phyloP scores from a whole-genome alignment of 257 asterid species.

The Datura wrightii region DNA sequence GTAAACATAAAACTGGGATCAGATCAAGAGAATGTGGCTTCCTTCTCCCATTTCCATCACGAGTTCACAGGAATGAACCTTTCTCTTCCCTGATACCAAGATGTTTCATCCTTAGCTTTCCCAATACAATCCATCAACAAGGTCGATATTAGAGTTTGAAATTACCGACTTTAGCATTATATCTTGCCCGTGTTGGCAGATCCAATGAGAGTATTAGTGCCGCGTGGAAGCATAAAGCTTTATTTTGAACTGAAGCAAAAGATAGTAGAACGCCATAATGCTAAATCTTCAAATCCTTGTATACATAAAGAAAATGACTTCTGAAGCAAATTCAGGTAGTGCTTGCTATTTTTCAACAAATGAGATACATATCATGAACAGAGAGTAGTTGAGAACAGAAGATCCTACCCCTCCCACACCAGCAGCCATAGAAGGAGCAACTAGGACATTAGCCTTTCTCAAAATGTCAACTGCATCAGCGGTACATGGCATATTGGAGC shows the following conservation, averaged over 20 bases:
- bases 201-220: conserved; percentile 2
- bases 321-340: conserved; percentile 1
- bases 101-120: neutral
- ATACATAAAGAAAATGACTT: neutral
- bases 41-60: conserved; percentile 15
- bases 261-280: neutral
- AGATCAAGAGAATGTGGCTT: conserved; percentile 20
- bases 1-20: conserved; percentile 17
- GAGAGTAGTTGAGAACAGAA: conserved; percentile 24
- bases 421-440: conserved; percentile 96
- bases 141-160: neutral
- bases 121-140: conserved; percentile 14
- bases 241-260: conserved; percentile 18
- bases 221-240: neutral
- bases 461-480: conserved; percentile 92
- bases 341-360: conserved; percentile 15
- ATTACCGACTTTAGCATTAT: conserved; percentile 23
- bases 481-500: conserved; percentile 96
- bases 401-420: conserved; percentile 96
- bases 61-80: neutral
- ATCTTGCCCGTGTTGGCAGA: conserved; percentile 15
- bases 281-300: neutral
- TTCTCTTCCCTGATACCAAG: conserved; percentile 17
- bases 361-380: conserved; percentile 22
- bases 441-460: conserved; percentile 80